These are phyloP conservation scores for Blastomyces silverae DNA, from an alignment of 2,329 filamentous ascomycete genomes.

Conservation along the genomic window DNA sequence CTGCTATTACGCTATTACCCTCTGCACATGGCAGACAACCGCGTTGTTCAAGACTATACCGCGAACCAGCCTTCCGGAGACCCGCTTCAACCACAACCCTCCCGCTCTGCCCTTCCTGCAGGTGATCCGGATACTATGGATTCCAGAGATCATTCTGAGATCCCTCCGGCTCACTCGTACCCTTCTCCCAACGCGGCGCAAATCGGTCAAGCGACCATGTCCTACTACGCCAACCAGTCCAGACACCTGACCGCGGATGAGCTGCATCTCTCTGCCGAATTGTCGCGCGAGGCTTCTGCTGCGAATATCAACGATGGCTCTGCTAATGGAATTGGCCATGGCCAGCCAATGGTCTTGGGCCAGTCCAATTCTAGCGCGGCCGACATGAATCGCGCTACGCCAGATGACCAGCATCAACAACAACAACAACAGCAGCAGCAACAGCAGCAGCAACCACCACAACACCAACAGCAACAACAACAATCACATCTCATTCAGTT, in stretches of 20 bases:
- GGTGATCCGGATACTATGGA: conserved; percentile 31
- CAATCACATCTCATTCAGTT: conserved; percentile 40
- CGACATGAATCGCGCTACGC: conserved; percentile 35
- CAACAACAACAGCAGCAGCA: conserved; percentile 20
- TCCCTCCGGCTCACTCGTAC: conserved; percentile 41
- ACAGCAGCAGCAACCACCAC: conserved; percentile 15
- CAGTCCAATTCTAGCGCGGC: conserved; percentile 32
- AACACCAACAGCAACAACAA: conserved; percentile 14
- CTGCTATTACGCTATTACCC: background rate
- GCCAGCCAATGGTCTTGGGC: conserved; percentile 36
- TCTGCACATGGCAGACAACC: conserved; percentile 17
- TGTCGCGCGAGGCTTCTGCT: conserved; percentile 42
- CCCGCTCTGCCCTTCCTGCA: conserved; percentile 18
- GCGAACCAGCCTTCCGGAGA: conserved; percentile 27
- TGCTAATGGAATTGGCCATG: conserved; percentile 36
- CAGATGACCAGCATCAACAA: conserved; percentile 29
- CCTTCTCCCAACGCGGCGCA: conserved; percentile 41
- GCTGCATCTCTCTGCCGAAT: conserved; percentile 42
- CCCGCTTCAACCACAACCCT: conserved; percentile 29
- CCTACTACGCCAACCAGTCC: conserved; percentile 37
- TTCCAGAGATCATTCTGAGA: conserved; percentile 39
- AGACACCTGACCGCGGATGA: conserved; percentile 43
- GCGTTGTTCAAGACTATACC: conserved; percentile 17
- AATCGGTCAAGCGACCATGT: conserved; percentile 40
- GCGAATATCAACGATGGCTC: conserved; percentile 40